Evolutionary conservation across 768 basidiomycete genomes (phyloP), one percentile per base, ranked within the genome.

Genomic region (Neoboletus brunneissimus): DNA sequence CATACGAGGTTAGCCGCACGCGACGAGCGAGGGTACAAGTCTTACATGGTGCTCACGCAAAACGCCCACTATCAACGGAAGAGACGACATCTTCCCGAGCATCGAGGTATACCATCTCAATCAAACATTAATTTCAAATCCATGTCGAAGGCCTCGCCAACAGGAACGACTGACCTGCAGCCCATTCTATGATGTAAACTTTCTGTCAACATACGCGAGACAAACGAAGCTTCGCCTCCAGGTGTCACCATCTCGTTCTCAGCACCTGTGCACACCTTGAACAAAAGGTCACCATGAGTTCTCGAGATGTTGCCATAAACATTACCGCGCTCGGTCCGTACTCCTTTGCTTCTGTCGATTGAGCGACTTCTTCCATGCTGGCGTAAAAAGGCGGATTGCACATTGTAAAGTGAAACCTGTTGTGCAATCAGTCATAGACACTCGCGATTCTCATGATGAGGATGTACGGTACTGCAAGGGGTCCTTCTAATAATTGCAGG

Each of bases 371-470:
- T 31, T 85, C 82, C 1, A 69, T 65, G 54, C 85, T 89, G n/a
- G 76, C 68, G 66, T 97, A 98, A 72, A 99, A 99, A 0, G 96
- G 96, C 0, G 96, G 96, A 69, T 98, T 99, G 73, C 95, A 98
- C 85, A 98, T 92, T 0, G 86, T 84, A 61, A 96, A 93, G 55
- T 88, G 83, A 64, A 86, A 84, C 4, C 82, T 85, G 51, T 12
- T 12, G 11, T 23, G 20, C 1, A 3, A 41, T 53, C 27, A 53
- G 53, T 48, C 45, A 49, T 3, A 51, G 11, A 9, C 12, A 5
- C 5, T 27, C 55, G 31, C 23, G 12, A 23, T 23, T n/a, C 32
- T 20, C 9, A 53, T 23, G 23, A 40, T 4, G 20, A 52, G 22
- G 25, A 54, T 32, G 12, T 54, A 62, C 58, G 51, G 51, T 42